Base-by-base conservation (phyloP, 2,329 filamentous ascomycete genomes). In the Aspergillus oerlinghausenensis region DNA sequence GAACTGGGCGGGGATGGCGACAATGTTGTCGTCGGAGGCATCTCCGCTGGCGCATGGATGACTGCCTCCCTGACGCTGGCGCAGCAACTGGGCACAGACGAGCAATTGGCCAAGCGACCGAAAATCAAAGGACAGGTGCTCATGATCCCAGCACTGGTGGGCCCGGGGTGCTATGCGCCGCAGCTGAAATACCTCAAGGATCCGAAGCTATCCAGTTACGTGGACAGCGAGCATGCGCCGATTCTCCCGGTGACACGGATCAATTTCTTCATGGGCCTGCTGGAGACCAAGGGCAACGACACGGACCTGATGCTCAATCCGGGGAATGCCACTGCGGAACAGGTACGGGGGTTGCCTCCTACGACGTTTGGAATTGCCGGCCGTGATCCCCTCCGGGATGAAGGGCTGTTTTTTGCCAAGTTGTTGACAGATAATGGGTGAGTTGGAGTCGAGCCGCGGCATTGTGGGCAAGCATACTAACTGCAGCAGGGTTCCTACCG, bases 101-200 rank as follows among this genome's bases (percentile, higher is more conserved):
- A 59, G 17, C 51, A 53, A 4, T 60, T 67, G 38, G 61, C 63
- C 1, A 49, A 57, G 17, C 55, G 61, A 17, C 65, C 68, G 0
- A 66, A 60, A 1, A 69, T 83, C 52, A 75, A 76, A 0, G 83
- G 83, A 0, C 82, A 84, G 59, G 70, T 83, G 0, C 63, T 83
- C 2, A 79, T 80, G 71, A 82, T 82, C 10, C 80, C 81, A 0
- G 75, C 72, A 4, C 49, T 83, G n/a, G 73, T 77, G 0, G 62
- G 70, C 38, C 57, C 60, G 1, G 62, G 66, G 0, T 73, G 70
- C 4, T 77, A 79, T 54, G 68, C 56, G 4, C 53, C 63, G 3
- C 70, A 76, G 14, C 29, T 77, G 7, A 65, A 63, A 10, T 68
- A 71, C 57, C 63, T 81, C 50, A 71, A 68, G 19, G 70, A 75